Base-by-base conservation (phyloP, 2,329 filamentous ascomycete species). In the Pyricularia sp. region DNA sequence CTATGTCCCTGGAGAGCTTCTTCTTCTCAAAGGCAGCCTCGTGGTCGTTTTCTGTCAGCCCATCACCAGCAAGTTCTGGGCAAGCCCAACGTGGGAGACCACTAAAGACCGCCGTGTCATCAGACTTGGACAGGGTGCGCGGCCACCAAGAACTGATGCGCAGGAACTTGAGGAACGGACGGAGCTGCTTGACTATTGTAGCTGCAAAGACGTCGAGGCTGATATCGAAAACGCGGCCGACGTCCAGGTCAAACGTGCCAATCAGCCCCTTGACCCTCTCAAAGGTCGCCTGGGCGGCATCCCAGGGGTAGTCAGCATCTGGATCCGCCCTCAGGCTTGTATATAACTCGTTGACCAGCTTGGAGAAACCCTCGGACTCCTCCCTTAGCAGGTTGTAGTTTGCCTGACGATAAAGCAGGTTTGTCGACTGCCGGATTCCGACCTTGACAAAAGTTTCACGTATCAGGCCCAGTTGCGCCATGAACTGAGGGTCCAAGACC, bases 111-210 rank as follows among this genome's bases (percentile, higher is more conserved):
- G 77, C 74, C 3, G 67, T 36, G 59, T 33, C 28, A 14, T 68
- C 30, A 65, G 76, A 76, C 72, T 75, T 78, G 50, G 80, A 76
- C 72, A 85, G 83, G 66, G 87, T 88, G 66, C 89, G 88, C 1
- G 95, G 95, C 95, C 95, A 99, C 95, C 95, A 99, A 28, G 94
- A 97, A 80, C 94, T 98, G 70, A 90, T 89, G 69, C 94, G 87
- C 28, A 99, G 83, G 65, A 98, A 89, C 77, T 97, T 97, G 77
- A 98, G 90, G 75, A 97, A 98, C 80, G 98, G 99, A 36, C 91
- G 89, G 77, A 90, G 93, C 73, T 97, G 93, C 76, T 96, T 96
- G 74, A 99, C 92, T 68, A 99, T 86, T 0, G 97, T 90, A 14
- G 94, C 93, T 1, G 95, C 95, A 76, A 97, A 97, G 36, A 98